Conservation (phyloP, 306 rosid species). For the Dalbergia oliveri region DNA sequence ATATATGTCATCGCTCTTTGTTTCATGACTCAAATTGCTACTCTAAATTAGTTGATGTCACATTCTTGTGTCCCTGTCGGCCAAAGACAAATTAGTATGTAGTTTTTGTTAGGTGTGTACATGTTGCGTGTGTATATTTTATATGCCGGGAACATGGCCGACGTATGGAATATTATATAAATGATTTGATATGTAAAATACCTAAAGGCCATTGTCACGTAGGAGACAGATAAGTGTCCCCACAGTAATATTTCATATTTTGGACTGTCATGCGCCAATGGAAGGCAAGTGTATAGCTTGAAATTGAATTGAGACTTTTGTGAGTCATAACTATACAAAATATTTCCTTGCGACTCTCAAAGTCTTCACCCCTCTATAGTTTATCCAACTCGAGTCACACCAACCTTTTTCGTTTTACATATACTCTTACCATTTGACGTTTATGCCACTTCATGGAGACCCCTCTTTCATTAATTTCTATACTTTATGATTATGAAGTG, state of each 20-base stretch:
- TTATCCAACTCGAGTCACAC: not conserved
- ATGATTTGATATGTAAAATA: not conserved
- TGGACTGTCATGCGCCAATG: conserved; percentile 2
- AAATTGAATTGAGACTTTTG: conserved; percentile 14
- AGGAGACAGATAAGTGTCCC: conserved; percentile 31
- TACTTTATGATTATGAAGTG: conserved; percentile 20
- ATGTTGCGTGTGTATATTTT: conserved; percentile 29
- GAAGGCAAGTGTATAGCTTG: conserved; percentile 24
- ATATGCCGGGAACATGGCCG: conserved; percentile 28
- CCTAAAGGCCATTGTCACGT: not conserved
- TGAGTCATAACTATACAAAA: not conserved
- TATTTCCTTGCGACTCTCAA: not conserved
- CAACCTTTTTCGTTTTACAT: conserved; percentile 18
- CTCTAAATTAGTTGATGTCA: not conserved
- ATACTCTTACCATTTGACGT: conserved; percentile 27
- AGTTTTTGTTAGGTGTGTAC: not conserved
- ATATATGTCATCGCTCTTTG: not conserved
- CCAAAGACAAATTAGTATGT: not conserved
- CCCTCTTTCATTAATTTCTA: not conserved
- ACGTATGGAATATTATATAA: conserved; percentile 15
- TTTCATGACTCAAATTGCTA: not conserved
- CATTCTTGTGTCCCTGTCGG: conserved; percentile 34
- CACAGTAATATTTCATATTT: conserved; percentile 7
- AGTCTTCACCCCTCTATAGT: conserved; percentile 32
- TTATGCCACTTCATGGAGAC: conserved; percentile 41